A percentile compares a stretch with the other conserved stretches of the same genome.
Conservation (phyloP, 2,329 filamentous ascomycete species). For the Pestalotiopsis sp. region DNA sequence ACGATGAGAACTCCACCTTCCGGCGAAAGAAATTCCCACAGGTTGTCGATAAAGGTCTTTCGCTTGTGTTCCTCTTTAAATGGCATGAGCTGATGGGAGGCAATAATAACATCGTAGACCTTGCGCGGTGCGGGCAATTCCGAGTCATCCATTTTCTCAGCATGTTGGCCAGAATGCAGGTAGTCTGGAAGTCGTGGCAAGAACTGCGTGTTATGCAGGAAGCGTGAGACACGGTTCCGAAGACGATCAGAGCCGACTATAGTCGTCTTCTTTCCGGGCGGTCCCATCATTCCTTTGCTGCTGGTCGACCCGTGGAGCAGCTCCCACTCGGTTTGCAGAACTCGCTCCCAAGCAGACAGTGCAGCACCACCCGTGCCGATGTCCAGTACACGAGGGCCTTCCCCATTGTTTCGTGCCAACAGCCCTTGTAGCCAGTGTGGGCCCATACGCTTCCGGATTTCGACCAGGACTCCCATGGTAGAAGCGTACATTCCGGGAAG, state of each 20-base stretch:
- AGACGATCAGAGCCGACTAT: conserved; percentile 76
- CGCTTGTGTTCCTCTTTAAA: conserved; percentile 76
- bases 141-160: conserved; percentile 61
- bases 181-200: conserved; percentile 91
- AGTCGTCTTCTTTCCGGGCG: conserved; percentile 77
- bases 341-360: conserved; percentile 74
- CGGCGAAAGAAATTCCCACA: conserved; percentile 85
- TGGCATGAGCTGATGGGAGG: conserved; percentile 80
- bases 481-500: conserved; percentile 74
- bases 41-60: conserved; percentile 79
- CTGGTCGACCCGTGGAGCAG: conserved; percentile 58
- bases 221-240: conserved; percentile 71
- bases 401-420: conserved; percentile 57
- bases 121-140: conserved; percentile 65
- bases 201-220: conserved; percentile 90
- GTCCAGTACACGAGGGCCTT: conserved; percentile 69
- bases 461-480: conserved; percentile 68
- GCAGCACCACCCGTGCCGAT: conserved; percentile 75
- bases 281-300: conserved; percentile 43
- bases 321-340: conserved; percentile 82
- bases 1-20: conserved; percentile 85
- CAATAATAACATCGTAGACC: conserved; percentile 86
- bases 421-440: conserved; percentile 69
- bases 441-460: conserved; percentile 74
- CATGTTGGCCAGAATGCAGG: conserved; percentile 64